Conservation (phyloP, 2,329 filamentous ascomycete genomes). For the Aspergillus pseudoviridinutans region DNA sequence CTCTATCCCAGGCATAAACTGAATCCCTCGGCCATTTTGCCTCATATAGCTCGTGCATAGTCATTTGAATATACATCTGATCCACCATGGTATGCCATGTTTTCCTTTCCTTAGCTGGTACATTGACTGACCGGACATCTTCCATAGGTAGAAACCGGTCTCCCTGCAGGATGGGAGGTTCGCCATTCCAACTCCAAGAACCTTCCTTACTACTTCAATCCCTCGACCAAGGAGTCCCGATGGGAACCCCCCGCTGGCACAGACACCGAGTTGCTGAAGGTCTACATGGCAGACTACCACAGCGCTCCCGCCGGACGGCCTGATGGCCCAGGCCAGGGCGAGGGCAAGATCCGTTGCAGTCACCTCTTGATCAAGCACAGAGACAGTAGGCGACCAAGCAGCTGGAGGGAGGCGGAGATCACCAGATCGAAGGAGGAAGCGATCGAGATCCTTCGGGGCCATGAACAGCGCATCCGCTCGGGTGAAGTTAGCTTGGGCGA, state of each 20-base stretch:
- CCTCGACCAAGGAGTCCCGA: conserved; percentile 76
- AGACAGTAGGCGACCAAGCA: conserved; percentile 81
- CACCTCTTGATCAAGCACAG: conserved; percentile 93
- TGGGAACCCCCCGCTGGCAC: conserved; percentile 91
- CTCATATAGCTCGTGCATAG: conserved; percentile 1
- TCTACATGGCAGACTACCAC: conserved; percentile 89
- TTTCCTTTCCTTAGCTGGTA: not conserved
- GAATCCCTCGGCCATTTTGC: not conserved
- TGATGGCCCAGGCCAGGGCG: conserved; percentile 41
- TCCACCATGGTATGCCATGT: conserved; percentile 9
- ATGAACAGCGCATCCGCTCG: conserved; percentile 72
- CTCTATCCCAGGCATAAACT: not conserved
- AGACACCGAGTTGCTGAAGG: conserved; percentile 87
- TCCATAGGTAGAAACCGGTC: conserved; percentile 66
- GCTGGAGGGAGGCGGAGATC: conserved; percentile 89
- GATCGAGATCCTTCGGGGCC: conserved; percentile 66
- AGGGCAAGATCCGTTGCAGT: conserved; percentile 87
- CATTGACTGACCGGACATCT: conserved; percentile 5
- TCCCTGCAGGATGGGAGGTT: conserved; percentile 88
- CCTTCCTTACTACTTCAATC: conserved; percentile 98
- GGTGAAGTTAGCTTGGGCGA: conserved; percentile 70
- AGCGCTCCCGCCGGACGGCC: conserved; percentile 47
- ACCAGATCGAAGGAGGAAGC: conserved; percentile 87
- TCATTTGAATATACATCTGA: not conserved
- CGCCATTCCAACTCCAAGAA: conserved; percentile 98